Base-by-base conservation (phyloP, 2,329 filamentous ascomycete species). In the Metarhizium brunneum region DNA sequence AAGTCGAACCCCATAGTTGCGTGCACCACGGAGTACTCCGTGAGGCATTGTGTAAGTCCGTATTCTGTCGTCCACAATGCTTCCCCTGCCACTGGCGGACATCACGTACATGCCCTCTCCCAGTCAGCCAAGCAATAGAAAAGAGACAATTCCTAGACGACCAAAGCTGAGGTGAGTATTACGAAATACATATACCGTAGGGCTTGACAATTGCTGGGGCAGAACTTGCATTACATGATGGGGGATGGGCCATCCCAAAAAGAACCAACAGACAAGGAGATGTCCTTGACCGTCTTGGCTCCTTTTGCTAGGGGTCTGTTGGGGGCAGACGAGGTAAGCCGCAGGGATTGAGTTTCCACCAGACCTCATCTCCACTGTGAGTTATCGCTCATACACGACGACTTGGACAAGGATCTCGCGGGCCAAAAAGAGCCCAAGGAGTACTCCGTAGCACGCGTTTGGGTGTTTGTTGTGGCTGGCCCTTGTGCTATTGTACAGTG, bases 341-440 rank as follows among this genome's bases (percentile, higher is more conserved):
- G 47, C 43, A 38, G 43, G 43, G 43, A 38, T 16, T 2, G 11
- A 7, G n/a, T 29, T 30, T 48, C 35, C 53, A 25, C 25, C 25
- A 25, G 25, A 36, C 38, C 45, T 49, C 56, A 52, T 54, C 36
- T 52, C 56, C 52, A 54, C 55, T 38, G 16, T 52, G 54, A 48
- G 42, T 57, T 57, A 47, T 54, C 38, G 47, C 51, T 52, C 56
- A 48, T 50, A 25, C 25, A 25, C 25, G 47, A 35, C 16, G 18
- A 13, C n/a, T 47, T 49, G n/a, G 53, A 55, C 56, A 52, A 47
- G 50, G 45, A 14, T 52, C 32, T 38, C 25, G 25, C 14, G n/a
- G 29, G 51, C 20, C 43, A 47, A 45, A 38, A n/a, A 45, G 42
- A 36, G 3, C 20, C 20, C 36, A 36, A 35, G 14, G 48, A 40